Conservation (phyloP, 2,329 filamentous ascomycete genomes). For the Colletotrichum chlorophyti region DNA sequence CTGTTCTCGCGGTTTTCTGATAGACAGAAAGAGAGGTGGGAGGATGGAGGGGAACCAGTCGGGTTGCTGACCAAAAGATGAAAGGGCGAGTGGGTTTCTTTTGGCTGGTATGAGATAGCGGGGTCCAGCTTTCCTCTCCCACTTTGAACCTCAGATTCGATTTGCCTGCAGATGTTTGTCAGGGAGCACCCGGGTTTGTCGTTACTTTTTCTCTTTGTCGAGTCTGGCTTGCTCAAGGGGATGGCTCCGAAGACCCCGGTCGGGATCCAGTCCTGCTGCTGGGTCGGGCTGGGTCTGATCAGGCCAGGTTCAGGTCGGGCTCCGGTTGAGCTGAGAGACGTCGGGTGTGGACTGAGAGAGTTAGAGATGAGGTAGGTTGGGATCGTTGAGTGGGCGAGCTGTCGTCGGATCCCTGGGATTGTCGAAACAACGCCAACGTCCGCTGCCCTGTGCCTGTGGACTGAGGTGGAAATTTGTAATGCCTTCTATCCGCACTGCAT, state of each 20-base stretch:
- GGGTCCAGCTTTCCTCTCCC: conserved; percentile 8
- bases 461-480: too few species aligned
- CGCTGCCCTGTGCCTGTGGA: too few species aligned
- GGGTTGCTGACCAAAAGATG: conserved; percentile 19
- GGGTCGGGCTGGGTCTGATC: conserved; percentile 9
- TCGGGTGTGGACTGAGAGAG: conserved; percentile 2
- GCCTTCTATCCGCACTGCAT: too few species aligned
- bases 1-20: too few species aligned
- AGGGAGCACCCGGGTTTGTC: too few species aligned
- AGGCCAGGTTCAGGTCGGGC: conserved; percentile 16
- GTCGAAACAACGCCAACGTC: too few species aligned
- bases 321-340: conserved; percentile 6
- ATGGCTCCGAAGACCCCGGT: conserved; percentile 8
- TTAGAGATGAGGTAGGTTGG: too few species aligned
- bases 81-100: conserved; percentile 15
- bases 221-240: not conserved
- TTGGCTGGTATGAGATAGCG: conserved; percentile 20
- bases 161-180: too few species aligned
- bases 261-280: not conserved
- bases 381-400: not conserved
- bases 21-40: conserved; percentile 29
- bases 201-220: not conserved
- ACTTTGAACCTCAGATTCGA: conserved; percentile 5
- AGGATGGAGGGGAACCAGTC: conserved; percentile 24
- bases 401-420: too few species aligned